Evolutionary conservation across 179 eudicot species (phyloP).

Genomic region (Carnegiea gigantea): DNA sequence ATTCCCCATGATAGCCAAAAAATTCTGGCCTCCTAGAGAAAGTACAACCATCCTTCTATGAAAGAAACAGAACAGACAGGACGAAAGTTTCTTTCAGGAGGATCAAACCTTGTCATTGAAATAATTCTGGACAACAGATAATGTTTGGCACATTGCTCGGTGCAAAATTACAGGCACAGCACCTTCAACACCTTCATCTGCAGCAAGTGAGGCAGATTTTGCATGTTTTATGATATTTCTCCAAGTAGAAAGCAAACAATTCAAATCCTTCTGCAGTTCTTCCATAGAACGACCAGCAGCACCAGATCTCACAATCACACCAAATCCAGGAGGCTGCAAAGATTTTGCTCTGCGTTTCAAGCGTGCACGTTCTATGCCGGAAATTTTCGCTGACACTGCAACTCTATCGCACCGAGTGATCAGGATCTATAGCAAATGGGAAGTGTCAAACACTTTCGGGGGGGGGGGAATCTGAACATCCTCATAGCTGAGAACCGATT

Average conservation of each 20-base stretch:
- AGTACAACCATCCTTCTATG: background rate
- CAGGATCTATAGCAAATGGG: conserved; percentile 50
- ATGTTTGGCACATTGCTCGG: conserved; percentile 91
- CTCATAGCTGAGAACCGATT: background rate
- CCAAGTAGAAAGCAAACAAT: conserved; percentile 87
- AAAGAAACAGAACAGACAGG: background rate
- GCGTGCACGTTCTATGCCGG: conserved; percentile 81
- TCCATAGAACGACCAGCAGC: conserved; percentile 89
- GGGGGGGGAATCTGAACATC: background rate
- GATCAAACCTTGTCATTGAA: conserved; percentile 72
- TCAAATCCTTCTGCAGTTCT: conserved; percentile 83
- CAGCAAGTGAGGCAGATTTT: conserved; percentile 94
- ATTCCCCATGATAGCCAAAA: background rate
- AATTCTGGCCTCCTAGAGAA: background rate
- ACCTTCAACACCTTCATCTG: conserved; percentile 93
- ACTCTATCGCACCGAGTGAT: conserved; percentile 55
- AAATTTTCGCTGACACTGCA: conserved; percentile 78
- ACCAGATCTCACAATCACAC: conserved; percentile 83
- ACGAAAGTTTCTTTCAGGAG: background rate
- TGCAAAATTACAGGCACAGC: conserved; percentile 84
- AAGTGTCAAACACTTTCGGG: conserved; percentile 12
- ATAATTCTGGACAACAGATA: conserved; percentile 93
- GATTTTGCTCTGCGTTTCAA: conserved; percentile 77
- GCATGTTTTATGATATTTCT: conserved; percentile 83
- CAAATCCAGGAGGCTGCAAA: conserved; percentile 87